A percentile compares a stretch with the other conserved stretches of the same genome.
phyloP scores from a whole-genome alignment of 116 monocot genomes.

The Phalaenopsis hybrid region DNA sequence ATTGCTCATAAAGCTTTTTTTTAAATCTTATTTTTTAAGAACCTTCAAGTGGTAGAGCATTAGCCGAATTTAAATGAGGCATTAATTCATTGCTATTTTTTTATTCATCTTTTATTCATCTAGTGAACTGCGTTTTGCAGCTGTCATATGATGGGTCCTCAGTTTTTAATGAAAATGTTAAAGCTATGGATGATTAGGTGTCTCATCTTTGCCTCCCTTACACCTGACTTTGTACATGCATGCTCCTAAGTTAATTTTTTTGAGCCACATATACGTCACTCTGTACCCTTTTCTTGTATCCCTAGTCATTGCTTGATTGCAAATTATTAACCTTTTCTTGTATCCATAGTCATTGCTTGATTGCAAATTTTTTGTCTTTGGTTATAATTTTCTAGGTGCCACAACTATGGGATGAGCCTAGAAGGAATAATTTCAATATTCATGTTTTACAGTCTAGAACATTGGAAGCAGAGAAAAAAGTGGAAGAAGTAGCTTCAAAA shows the following conservation, averaged over 20 bases:
- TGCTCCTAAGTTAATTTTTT: background rate
- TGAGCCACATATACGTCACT: background rate
- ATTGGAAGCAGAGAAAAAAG: conserved; percentile 35
- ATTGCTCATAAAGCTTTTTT: background rate
- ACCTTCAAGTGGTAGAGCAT: background rate
- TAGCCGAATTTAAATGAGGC: background rate
- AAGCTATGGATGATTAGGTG: conserved; percentile 41
- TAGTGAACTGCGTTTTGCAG: conserved; percentile 26
- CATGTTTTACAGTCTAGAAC: conserved; percentile 39
- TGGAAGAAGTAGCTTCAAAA: conserved; percentile 36
- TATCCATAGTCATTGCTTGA: background rate
- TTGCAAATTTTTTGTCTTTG: background rate
- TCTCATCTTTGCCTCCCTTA: conserved; percentile 3
- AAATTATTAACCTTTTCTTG: background rate
- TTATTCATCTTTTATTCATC: background rate
- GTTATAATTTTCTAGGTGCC: conserved; percentile 23
- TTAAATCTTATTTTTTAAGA: background rate
- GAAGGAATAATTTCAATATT: conserved; percentile 53
- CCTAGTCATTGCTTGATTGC: background rate
- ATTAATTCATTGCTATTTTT: background rate
- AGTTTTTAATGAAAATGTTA: conserved; percentile 19
- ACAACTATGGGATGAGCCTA: conserved; percentile 52
- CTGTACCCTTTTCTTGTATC: background rate
- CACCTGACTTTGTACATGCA: background rate
- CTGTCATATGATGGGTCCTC: conserved; percentile 14